Percentiles rank a stretch among this genome's conserved stretches.
Conservation (phyloP, 2,329 filamentous ascomycete species). For the Cladosporium sp. region DNA sequence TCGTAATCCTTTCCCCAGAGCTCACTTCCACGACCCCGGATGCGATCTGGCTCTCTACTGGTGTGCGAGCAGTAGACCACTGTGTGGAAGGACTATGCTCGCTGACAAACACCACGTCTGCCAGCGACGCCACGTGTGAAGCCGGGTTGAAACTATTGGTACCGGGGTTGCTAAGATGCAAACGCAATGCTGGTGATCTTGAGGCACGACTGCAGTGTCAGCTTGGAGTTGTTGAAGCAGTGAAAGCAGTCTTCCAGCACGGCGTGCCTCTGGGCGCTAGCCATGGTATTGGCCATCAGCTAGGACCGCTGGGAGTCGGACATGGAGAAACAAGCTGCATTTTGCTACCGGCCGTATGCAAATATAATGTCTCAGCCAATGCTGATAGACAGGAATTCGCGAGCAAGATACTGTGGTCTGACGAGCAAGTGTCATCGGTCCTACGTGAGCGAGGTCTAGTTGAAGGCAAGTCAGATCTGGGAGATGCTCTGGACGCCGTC, state of each 20-base stretch:
- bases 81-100: conserved; percentile 55
- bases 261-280: conserved; percentile 38
- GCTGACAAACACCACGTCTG: conserved; percentile 27
- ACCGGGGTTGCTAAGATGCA: conserved; percentile 40
- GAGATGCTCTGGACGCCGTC: conserved; percentile 50
- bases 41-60: conserved; percentile 55
- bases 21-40: conserved; percentile 50
- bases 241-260: conserved; percentile 8
- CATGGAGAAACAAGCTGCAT: conserved; percentile 60
- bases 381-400: conserved; percentile 41
- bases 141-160: conserved; percentile 41
- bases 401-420: conserved; percentile 37
- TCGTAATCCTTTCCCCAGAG: conserved; percentile 55
- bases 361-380: conserved; percentile 44
- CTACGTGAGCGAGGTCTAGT: conserved; percentile 28
- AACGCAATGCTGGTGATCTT: conserved; percentile 33
- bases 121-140: conserved; percentile 28
- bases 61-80: conserved; percentile 55
- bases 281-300: conserved; percentile 42
- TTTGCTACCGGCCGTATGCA: conserved; percentile 53
- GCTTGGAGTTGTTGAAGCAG: conserved; percentile 44
- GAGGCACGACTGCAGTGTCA: conserved; percentile 47
- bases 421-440: conserved; percentile 34
- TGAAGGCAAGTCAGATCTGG: conserved; percentile 39
- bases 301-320: conserved; percentile 52